These are phyloP conservation scores for Russula dissimulans DNA, from an alignment of 768 basidiomycete species.

Conservation along the genomic window DNA sequence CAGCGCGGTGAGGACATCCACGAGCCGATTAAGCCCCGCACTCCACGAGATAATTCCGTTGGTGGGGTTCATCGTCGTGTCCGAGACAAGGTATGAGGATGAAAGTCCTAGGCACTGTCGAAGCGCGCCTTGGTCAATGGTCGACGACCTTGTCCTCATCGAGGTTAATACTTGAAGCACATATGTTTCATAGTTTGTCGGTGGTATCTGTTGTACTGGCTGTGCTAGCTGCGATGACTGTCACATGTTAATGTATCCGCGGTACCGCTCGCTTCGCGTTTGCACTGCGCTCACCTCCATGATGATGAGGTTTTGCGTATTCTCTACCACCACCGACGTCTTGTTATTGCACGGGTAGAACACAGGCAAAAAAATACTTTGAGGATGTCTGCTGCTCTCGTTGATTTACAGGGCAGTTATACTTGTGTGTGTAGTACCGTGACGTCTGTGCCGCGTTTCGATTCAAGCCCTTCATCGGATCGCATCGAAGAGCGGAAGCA, in stretches of 20 bases:
- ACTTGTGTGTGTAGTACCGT: constrained; percentile 10
- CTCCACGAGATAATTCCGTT: constrained; percentile 54
- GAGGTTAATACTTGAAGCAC: constrained; percentile 46
- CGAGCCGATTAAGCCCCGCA: constrained; percentile 55
- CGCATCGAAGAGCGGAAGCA: constrained; percentile 7
- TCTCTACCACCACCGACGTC: background rate
- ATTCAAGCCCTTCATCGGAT: constrained; percentile 18
- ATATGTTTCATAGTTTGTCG: constrained; percentile 54
- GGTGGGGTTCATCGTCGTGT: constrained; percentile 54
- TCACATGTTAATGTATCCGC: background rate
- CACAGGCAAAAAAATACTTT: background rate
- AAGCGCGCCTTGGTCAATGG: constrained; percentile 52
- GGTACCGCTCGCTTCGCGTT: background rate
- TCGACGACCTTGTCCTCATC: constrained; percentile 37
- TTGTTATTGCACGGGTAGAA: constrained; percentile 5
- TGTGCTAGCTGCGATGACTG: background rate
- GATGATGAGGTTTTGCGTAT: background rate
- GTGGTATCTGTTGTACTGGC: constrained; percentile 19
- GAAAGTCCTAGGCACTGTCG: constrained; percentile 60
- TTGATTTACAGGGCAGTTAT: constrained; percentile 6
- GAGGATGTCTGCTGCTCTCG: constrained; percentile 20
- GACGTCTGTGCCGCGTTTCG: constrained; percentile 16
- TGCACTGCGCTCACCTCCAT: constrained; percentile 12
- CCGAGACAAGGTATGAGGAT: constrained; percentile 72
- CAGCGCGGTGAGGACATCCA: constrained; percentile 66